Conservation (phyloP, 306 rosid species). For the Oxytropis ochrocephala region DNA sequence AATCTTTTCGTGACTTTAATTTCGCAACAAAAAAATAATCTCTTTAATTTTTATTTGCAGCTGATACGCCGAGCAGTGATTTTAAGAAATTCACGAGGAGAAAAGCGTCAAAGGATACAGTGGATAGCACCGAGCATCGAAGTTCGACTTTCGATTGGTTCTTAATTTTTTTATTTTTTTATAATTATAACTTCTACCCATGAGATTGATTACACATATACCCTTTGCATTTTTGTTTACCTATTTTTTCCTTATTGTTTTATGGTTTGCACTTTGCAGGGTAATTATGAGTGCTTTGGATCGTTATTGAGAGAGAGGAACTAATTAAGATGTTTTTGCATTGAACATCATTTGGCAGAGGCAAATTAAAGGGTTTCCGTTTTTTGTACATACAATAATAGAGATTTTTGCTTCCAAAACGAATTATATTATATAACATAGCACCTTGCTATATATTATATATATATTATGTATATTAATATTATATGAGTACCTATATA, state of each 20-base stretch:
- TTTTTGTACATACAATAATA: constrained; percentile 23
- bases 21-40: neutral
- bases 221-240: neutral
- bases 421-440: constrained; percentile 3
- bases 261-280: constrained; percentile 57
- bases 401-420: constrained; percentile 16
- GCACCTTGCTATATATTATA: neutral
- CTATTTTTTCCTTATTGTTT: neutral
- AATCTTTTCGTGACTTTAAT: too few species aligned
- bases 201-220: neutral
- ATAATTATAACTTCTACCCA: neutral
- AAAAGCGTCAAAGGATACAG: constrained; percentile 25
- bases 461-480: neutral
- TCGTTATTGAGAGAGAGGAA: constrained; percentile 53
- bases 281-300: constrained; percentile 59
- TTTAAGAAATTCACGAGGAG: constrained; percentile 55
- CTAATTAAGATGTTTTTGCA: constrained; percentile 21
- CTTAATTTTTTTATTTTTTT: neutral
- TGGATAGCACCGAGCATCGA: constrained; percentile 28
- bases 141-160: constrained; percentile 63
- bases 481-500: neutral
- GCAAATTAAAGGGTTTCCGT: constrained; percentile 25
- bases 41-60: constrained; percentile 19
- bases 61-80: constrained; percentile 46
- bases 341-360: constrained; percentile 14